Conservation (phyloP, 495 filamentous ascomycete species). For the Penicillium canescens region DNA sequence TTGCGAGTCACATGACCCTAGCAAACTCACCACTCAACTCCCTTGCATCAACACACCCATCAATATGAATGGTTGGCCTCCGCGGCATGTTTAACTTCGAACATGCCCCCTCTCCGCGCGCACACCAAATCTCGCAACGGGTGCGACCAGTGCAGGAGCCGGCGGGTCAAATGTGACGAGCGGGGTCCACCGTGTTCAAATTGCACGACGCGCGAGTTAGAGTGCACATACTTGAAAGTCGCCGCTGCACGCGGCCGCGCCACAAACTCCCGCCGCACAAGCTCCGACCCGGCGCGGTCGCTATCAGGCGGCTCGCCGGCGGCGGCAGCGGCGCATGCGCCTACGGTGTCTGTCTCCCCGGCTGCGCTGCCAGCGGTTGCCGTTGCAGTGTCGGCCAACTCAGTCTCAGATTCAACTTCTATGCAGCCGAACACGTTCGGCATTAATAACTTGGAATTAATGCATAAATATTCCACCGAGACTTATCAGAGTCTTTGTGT, state of each 20-base stretch:
- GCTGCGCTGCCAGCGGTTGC: too few species aligned
- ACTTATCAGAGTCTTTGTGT: conserved; percentile 25
- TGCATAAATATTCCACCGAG: conserved; percentile 27
- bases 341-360: too few species aligned
- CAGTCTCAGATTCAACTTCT: too few species aligned
- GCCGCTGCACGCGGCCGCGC: conserved; percentile 2
- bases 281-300: neutral
- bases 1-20: conserved; percentile 4
- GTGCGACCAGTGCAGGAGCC: conserved; percentile 54
- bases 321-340: neutral
- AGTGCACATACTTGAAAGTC: conserved; percentile 32
- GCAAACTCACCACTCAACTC: neutral
- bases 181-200: conserved; percentile 38
- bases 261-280: neutral
- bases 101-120: conserved; percentile 33
- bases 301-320: neutral
- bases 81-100: neutral
- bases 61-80: neutral
- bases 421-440: conserved; percentile 5
- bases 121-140: conserved; percentile 59
- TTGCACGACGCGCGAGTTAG: conserved; percentile 31
- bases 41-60: neutral
- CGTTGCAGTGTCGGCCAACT: too few species aligned
- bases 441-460: conserved; percentile 23
- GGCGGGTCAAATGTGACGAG: conserved; percentile 52